Evolutionary conservation across 2,329 filamentous ascomycete genomes (phyloP), one percentile per base, ranked within the genome.

Genomic region (Paraphoma sp.): DNA sequence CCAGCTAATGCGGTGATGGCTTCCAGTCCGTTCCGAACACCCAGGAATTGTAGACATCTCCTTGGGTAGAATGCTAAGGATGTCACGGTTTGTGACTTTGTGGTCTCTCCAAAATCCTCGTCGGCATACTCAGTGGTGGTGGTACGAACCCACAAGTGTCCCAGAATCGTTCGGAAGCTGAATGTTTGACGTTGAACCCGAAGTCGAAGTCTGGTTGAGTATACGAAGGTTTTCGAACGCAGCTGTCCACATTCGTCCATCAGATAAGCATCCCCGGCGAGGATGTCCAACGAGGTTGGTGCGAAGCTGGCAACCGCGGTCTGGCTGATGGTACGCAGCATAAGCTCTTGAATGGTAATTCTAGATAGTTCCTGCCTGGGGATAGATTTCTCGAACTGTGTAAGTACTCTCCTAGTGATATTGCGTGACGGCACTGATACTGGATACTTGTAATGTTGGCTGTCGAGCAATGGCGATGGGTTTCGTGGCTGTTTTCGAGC

Each of bases 221-320:
- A 60, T 8, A 60, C 57, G 36, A 56, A 60, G 1, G 57, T 60
- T n/a, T 52, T 62, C 14, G 57, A 23, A 4, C 55, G 51, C 10
- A 55, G 12, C n/a, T 50, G 44, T 17, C 57, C 60, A 30, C 53
- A 54, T 6, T 59, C 48, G n/a, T 63, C 58, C 11, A 63, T 54
- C 23, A 48, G 59, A 16, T 61, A 63, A 1, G 53, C 55, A 12
- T 63, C 60, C 30, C 59, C 53, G 11, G 60, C 53, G 44, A 59
- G 51, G n/a, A 63, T 61, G 8, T 61, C 58, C 9, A 61, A 30
- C 3, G 58, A 63, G 4, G 48, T 55, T 30, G 60, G 38, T 16
- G 59, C 38, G 17, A 63, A 59, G 9, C 30, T 55, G 2, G 57
- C 48, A 6, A 61, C 45, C 7, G 55, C 55, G 7, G 55, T 61